Evolutionary conservation across 1,284 basidiomycete species (phyloP).

Genomic region (Pisolithus thermaeus): DNA sequence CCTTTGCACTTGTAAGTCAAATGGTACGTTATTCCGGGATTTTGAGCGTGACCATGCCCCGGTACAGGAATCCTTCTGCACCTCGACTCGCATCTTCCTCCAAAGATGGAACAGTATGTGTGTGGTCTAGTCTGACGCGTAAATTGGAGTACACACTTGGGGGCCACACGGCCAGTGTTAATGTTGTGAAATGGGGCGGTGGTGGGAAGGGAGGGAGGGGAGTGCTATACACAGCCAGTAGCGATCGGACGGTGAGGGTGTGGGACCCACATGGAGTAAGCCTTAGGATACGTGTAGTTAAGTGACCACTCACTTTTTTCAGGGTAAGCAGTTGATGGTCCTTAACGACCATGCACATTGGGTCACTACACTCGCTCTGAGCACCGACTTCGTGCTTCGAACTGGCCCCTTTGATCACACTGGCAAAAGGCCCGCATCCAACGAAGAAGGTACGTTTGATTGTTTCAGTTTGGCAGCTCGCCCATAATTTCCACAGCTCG

Average conservation of each 20-base stretch:
- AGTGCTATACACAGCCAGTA: slow-evolving; percentile 90
- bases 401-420: slow-evolving; percentile 95
- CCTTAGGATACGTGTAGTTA: neutral
- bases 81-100: slow-evolving; percentile 94
- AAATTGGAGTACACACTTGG: slow-evolving; percentile 83
- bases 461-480: neutral
- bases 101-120: slow-evolving; percentile 92
- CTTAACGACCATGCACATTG: slow-evolving; percentile 97
- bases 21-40: slow-evolving; percentile 2
- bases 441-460: slow-evolving; percentile 63
- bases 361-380: slow-evolving; percentile 95
- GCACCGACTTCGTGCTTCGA: slow-evolving; percentile 91
- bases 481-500: slow-evolving; percentile 48
- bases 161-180: slow-evolving; percentile 92
- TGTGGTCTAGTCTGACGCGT: slow-evolving; percentile 81
- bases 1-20: slow-evolving; percentile 77
- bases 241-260: slow-evolving; percentile 89
- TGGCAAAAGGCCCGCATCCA: slow-evolving; percentile 66
- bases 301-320: slow-evolving; percentile 9
- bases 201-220: slow-evolving; percentile 62
- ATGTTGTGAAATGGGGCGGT: slow-evolving; percentile 95
- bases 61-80: slow-evolving; percentile 54
- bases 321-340: slow-evolving; percentile 66
- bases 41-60: slow-evolving; percentile 2
- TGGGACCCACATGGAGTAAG: slow-evolving; percentile 83